Percentiles rank a stretch among this genome's conserved stretches.
These are phyloP conservation scores for Stephanodiscus minutulus DNA, from an alignment of 108 stramenopile species.

Conservation along the genomic window DNA sequence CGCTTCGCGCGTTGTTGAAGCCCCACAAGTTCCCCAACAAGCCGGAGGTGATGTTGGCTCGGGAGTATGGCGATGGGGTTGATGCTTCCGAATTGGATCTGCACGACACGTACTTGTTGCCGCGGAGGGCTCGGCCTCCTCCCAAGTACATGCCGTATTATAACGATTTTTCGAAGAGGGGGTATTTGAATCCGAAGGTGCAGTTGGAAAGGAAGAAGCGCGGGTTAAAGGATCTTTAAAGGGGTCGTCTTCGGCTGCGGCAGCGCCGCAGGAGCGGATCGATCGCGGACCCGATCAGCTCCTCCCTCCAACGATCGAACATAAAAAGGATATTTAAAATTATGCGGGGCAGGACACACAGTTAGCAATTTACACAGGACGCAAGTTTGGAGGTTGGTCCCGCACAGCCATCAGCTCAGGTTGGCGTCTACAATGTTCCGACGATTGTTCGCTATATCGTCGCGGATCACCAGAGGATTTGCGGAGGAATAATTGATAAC, in stretches of 20 bases:
- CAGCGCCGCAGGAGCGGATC: constrained; percentile 26
- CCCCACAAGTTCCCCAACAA: constrained; percentile 86
- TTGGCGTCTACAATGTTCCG: neutral
- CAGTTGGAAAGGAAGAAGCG: constrained; percentile 72
- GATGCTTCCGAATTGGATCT: constrained; percentile 9
- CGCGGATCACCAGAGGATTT: neutral
- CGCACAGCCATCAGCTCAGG: too few species aligned
- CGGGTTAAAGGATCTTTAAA: constrained; percentile 55
- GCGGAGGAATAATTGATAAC: neutral
- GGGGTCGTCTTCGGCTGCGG: constrained; percentile 26
- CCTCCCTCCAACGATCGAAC: constrained; percentile 55
- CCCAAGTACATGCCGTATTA: constrained; percentile 94
- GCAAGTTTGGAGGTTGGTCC: neutral
- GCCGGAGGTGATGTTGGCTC: constrained; percentile 14
- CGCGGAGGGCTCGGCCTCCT: constrained; percentile 92
- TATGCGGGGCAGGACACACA: neutral
- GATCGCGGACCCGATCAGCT: constrained; percentile 14
- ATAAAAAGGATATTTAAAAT: too few species aligned
- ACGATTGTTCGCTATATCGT: neutral
- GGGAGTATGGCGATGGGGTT: constrained; percentile 14
- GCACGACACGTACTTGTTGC: constrained; percentile 48
- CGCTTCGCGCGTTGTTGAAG: constrained; percentile 89
- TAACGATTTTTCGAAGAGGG: constrained; percentile 89
- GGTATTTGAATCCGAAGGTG: constrained; percentile 93
- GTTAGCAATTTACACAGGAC: neutral